Base-by-base conservation (phyloP, 1,284 basidiomycete species). In the Fomitopsis pinicola region DNA sequence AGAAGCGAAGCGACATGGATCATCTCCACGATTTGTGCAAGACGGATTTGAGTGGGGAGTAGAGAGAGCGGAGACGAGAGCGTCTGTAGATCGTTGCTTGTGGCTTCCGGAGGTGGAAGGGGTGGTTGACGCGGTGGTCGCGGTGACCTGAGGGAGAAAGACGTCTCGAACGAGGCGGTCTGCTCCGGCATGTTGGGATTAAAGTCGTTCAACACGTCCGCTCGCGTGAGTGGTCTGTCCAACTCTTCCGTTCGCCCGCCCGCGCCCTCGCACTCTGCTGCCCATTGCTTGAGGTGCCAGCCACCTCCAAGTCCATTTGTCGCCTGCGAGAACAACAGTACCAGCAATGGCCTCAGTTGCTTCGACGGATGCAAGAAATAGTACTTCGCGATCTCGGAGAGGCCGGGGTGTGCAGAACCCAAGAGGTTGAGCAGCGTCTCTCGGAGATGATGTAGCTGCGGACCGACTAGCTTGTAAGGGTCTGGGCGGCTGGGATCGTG, bases 21-120 rank as follows among this genome's bases (percentile, higher is more conserved):
- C 95, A 99, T 98, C 75, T 99, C 97, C 56, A 95, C 91, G 61
- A 99, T 97, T 72, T 97, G 94, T 1, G 97, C 97, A 28, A 99
- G 85, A 35, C 97, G 88, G 28, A 91, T 79, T 75, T 99, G 97
- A 0, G 94, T 92, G 7, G 97, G 94, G 8, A 98, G 84, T 26
- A 85, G 75, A 5, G 36, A 67, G 44, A 50, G 73, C 64, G 73
- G 68, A 0, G 65, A 76, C 60, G 78, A 70, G 59, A 81, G 69
- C 38, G 73, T 59, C 57, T 75, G 73, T 19, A 65, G 36, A 22
- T 60, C 61, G 48, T 67, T 57, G 40, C 67, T 59, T 44, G 68
- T 61, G 46, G 58, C 66, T 35, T 76, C 74, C 55, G 76, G 64
- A 64, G 81, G 66, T 71, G 80, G 69, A 59, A 69, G 80, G 75